Evolutionary conservation across 2,329 filamentous ascomycete genomes (phyloP).

Genomic region (Pseudocercospora pini-densiflorae): DNA sequence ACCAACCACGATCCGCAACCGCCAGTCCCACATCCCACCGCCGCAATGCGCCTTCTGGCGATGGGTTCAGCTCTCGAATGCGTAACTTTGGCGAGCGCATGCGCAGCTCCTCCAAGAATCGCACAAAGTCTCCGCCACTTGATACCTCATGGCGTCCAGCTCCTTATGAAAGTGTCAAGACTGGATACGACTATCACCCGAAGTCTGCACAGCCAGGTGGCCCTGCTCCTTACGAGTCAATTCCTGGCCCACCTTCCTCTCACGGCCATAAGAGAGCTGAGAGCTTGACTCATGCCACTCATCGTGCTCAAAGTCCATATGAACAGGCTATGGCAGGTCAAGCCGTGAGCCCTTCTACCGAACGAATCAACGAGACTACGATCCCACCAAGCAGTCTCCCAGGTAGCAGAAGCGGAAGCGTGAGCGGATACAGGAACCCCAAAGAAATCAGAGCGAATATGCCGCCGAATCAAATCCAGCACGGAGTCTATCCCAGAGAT

Average conservation of each 20-base stretch:
- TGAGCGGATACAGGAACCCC: conserved; percentile 43
- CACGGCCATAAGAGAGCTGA: conserved; percentile 21
- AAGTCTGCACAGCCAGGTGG: conserved; percentile 11
- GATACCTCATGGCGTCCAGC: conserved; percentile 22
- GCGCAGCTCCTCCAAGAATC: conserved; percentile 60
- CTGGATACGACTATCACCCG: conserved; percentile 6
- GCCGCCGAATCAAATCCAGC: conserved; percentile 52
- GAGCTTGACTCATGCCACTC: conserved; percentile 23
- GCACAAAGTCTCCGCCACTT: conserved; percentile 53
- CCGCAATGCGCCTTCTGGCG: conserved; percentile 59
- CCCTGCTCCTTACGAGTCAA: conserved; percentile 15
- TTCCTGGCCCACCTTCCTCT: conserved; percentile 14
- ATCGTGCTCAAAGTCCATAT: conserved; percentile 37
- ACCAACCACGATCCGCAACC: conserved; percentile 28
- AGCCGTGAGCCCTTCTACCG: conserved; percentile 22
- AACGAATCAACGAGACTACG: conserved; percentile 45
- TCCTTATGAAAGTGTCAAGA: conserved; percentile 24
- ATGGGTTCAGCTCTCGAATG: conserved; percentile 59
- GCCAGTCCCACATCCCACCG: conserved; percentile 35
- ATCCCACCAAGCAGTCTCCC: conserved; percentile 43
- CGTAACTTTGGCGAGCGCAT: conserved; percentile 63
- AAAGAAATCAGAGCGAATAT: conserved; percentile 56
- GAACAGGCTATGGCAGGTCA: conserved; percentile 39
- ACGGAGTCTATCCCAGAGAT: conserved; percentile 44
- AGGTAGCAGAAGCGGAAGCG: conserved; percentile 28